Percentiles rank a stretch among this genome's conserved stretches.
phyloP scores from a whole-genome alignment of 2,329 filamentous ascomycete genomes.

The Pezicula radicicola region DNA sequence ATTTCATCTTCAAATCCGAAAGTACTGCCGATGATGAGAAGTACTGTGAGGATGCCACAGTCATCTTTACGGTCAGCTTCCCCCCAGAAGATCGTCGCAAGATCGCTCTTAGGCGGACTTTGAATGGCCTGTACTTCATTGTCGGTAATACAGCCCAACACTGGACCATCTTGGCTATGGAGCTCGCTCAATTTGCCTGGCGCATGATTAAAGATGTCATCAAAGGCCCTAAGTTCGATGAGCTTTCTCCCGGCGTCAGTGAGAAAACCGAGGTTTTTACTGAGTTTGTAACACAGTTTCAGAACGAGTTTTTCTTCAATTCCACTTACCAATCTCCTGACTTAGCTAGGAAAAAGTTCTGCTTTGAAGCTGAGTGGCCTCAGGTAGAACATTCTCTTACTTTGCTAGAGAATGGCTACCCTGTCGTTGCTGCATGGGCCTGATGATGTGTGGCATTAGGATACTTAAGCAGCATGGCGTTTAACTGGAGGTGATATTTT shows the following conservation, averaged over 20 bases:
- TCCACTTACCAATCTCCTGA: background rate
- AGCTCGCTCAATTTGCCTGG: constrained; percentile 17
- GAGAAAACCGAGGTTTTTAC: constrained; percentile 5
- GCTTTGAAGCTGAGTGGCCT: constrained; percentile 1
- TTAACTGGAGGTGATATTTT: too few species aligned
- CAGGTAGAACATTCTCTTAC: background rate
- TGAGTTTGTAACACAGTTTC: constrained; percentile 21
- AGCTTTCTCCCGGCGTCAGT: constrained; percentile 7
- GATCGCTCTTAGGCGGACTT: constrained; percentile 12
- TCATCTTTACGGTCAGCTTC: constrained; percentile 20
- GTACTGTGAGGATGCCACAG: constrained; percentile 13
- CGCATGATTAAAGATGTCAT: constrained; percentile 18
- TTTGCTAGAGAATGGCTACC: constrained; percentile 1
- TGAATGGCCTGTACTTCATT: constrained; percentile 16
- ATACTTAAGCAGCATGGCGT: background rate
- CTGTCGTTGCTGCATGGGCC: background rate
- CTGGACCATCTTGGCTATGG: background rate
- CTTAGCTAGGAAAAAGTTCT: background rate
- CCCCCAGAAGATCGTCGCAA: constrained; percentile 7
- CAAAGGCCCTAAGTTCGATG: constrained; percentile 8
- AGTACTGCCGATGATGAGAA: constrained; percentile 2
- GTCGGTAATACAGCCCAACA: background rate
- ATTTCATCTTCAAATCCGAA: constrained; percentile 22
- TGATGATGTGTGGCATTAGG: background rate
- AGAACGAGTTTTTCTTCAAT: constrained; percentile 17